Evolutionary conservation across 1,284 basidiomycete genomes (phyloP), one percentile per base, ranked within the genome.

Genomic region (Cryptococcus neoformans): DNA sequence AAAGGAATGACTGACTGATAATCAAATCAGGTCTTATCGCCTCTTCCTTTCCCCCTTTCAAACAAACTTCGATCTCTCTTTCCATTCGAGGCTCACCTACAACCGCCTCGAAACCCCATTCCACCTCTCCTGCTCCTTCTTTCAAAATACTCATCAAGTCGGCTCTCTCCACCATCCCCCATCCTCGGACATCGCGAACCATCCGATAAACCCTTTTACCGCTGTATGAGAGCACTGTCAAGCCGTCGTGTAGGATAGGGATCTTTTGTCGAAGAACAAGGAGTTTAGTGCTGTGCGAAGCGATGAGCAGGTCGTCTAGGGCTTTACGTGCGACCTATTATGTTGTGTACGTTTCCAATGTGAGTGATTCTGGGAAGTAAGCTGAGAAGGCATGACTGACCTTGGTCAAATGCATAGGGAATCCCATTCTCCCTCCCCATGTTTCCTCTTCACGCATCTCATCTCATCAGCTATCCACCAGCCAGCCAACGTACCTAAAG

Each of bases 401-500:
- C n/a, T 59, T 51, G 12, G 62, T 56, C 11, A 66, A 53, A 48
- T 62, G 65, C 4, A 66, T 57, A 17, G 65, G 65, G 44, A 57
- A 66, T 10, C 65, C 65, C 8, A 40, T 10, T 7, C 35, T 42
- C 10, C 52, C 21, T 14, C 51, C 16, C 6, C 7, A 35, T n/a
- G 10, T 17, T 37, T 45, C 39, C 12, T 21, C 54, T 51, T 36
- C 34, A 35, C n/a, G 10, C 10, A 38, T 14, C n/a, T 21, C 35
- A 49, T 40, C 34, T 60, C 17, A 8, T 53, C 55, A 21, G 54
- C 56, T 35, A 14, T 41, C 3, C 12, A 21, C 53, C 55, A 21
- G 21, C 21, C 21, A 21, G 21, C 21, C 21, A 21, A 21, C 21
- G 21, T 21, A 21, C 56, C 46, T 34, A 16, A 40, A 8, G 11